Conservation (phyloP, 257 asterid genomes). For the Jacaranda copaia region DNA sequence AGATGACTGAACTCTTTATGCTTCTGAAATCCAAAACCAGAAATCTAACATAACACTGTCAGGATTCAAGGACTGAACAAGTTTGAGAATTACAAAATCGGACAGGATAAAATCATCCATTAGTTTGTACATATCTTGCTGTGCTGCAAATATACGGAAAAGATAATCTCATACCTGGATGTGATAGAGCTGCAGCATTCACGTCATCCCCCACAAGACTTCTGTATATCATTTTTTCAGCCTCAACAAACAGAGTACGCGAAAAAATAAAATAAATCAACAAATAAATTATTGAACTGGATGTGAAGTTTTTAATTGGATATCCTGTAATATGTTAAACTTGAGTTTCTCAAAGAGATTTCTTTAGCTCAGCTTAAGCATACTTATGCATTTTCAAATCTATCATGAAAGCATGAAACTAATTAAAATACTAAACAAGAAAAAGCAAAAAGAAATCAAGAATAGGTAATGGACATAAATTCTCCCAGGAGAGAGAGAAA, state of each 20-base stretch:
- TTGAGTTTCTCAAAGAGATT: constrained; percentile 89
- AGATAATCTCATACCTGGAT: constrained; percentile 70
- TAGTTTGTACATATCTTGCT: background rate
- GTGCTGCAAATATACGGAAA: constrained; percentile 4
- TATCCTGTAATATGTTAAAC: constrained; percentile 41
- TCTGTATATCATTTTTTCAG: constrained; percentile 87
- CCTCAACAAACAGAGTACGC: constrained; percentile 48
- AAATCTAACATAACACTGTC: no score
- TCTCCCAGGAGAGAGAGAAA: constrained; percentile 32
- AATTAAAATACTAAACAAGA: constrained; percentile 1
- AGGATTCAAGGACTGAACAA: no score
- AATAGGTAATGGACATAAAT: constrained; percentile 1
- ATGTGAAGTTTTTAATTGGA: background rate
- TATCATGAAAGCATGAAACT: constrained; percentile 45
- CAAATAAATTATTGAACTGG: background rate
- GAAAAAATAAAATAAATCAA: background rate
- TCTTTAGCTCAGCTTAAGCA: constrained; percentile 97
- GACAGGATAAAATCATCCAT: no score
- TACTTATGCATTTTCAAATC: constrained; percentile 92
- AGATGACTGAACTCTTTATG: no score
- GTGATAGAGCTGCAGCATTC: constrained; percentile 82
- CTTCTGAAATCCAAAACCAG: no score
- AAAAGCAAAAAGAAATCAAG: constrained; percentile 7
- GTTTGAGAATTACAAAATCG: no score
- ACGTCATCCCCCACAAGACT: constrained; percentile 84